A percentile compares a stretch with the other conserved stretches of the same genome.
Conservation (phyloP, 208 protist genomes). For the Leptomonas seymouri region DNA sequence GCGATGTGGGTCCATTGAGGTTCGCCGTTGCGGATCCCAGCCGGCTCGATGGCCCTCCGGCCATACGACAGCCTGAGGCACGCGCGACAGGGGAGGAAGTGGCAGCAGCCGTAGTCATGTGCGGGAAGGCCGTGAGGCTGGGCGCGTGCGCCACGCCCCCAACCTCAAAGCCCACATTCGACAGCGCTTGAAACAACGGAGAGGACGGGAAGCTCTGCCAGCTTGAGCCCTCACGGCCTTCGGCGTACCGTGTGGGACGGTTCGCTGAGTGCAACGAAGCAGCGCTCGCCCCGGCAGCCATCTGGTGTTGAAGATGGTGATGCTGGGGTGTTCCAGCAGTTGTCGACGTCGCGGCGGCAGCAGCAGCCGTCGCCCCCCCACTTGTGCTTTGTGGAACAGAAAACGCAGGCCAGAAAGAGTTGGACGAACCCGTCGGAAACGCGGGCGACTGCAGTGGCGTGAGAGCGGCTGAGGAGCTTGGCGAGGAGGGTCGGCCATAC, state of each 20-base stretch:
- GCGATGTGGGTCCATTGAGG: neutral
- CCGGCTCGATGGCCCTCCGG: neutral
- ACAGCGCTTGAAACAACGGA: neutral
- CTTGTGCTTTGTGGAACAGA: neutral
- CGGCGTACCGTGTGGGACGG: conserved; percentile 1
- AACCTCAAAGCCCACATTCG: neutral
- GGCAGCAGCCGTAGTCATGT: neutral
- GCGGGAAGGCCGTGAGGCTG: neutral
- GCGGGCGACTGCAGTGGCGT: conserved; percentile 26
- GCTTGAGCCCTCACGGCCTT: neutral
- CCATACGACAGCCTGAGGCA: neutral
- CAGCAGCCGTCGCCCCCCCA: neutral
- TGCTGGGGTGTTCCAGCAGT: neutral
- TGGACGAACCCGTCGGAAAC: conserved; percentile 7
- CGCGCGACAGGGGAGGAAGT: neutral
- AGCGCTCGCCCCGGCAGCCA: neutral
- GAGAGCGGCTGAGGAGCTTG: conserved; percentile 14
- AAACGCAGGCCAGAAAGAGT: neutral
- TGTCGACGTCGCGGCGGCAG: neutral
- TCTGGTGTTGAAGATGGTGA: too few species aligned
- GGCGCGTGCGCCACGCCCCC: neutral
- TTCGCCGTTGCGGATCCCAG: neutral
- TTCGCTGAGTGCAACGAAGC: neutral
- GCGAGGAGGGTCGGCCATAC: conserved; percentile 10
- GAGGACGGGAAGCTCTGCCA: neutral